These are phyloP conservation scores for Sporothrix phasma DNA, from an alignment of 2,329 filamentous ascomycete genomes.

Conservation along the genomic window DNA sequence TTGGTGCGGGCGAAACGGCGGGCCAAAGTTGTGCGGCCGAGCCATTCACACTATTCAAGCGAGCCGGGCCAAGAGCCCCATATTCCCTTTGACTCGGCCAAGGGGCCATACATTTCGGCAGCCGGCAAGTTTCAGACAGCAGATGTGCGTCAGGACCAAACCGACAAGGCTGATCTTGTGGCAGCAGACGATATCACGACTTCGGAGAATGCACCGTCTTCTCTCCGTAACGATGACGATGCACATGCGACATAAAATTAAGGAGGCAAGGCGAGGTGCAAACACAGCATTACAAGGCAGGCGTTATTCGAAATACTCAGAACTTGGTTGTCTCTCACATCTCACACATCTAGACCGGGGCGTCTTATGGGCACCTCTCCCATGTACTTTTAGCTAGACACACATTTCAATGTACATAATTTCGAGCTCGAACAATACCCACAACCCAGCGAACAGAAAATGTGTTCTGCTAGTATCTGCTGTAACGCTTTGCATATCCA, in stretches of 20 bases:
- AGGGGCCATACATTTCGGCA: background rate
- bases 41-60: background rate
- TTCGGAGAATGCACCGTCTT: background rate
- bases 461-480: background rate
- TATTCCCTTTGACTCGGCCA: background rate
- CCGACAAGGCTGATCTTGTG: background rate
- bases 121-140: background rate
- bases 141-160: background rate
- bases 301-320: background rate
- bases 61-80: background rate
- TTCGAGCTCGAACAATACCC: too few relatives aligned
- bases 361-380: background rate
- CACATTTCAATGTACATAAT: background rate
- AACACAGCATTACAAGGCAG: background rate
- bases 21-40: background rate
- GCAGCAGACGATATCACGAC: background rate
- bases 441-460: too few relatives aligned
- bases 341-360: background rate
- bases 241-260: background rate
- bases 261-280: background rate
- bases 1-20: slow-evolving; percentile 61
- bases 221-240: background rate
- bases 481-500: background rate
- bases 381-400: background rate
- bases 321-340: background rate